These are phyloP conservation scores for Cystoisospora suis DNA, from an alignment of 169 alveolate species.

Conservation along the genomic window DNA sequence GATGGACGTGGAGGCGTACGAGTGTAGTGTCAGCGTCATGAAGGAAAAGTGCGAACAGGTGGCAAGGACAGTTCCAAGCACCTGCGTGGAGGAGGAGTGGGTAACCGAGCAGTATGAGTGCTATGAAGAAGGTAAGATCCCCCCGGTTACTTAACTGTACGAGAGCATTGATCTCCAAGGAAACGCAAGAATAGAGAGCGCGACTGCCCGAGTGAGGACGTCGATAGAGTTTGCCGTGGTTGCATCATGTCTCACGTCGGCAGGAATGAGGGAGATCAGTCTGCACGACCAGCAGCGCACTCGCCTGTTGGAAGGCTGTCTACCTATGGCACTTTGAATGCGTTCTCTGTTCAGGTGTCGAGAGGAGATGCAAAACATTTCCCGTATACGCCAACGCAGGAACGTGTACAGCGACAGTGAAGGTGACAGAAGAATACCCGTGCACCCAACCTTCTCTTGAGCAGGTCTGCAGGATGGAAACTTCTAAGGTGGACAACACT, in stretches of 20 bases:
- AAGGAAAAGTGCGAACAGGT: conserved; percentile 24
- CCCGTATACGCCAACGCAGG: conserved; percentile 36
- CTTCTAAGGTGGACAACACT: conserved; percentile 1
- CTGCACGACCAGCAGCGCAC: no score
- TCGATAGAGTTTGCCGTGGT: no score
- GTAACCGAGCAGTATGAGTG: conserved; percentile 23
- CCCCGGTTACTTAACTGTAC: background rate
- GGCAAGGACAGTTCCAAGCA: background rate
- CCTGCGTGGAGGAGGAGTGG: conserved; percentile 28
- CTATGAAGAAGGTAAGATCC: conserved; percentile 7
- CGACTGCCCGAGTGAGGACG: no score
- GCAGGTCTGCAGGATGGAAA: background rate
- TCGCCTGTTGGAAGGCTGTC: no score
- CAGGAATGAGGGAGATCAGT: no score
- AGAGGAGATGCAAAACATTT: conserved; percentile 6
- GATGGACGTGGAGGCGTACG: conserved; percentile 41
- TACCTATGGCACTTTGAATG: no score
- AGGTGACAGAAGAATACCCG: conserved; percentile 29
- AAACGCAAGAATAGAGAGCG: no score
- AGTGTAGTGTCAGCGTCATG: conserved; percentile 22
- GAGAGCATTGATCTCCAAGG: no score
- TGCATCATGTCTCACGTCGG: no score
- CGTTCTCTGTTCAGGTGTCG: background rate
- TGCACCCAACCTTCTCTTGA: conserved; percentile 24
- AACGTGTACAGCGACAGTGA: background rate